These are phyloP conservation scores for Kwoniella shandongensis DNA, from an alignment of 768 basidiomycete species.

Conservation along the genomic window DNA sequence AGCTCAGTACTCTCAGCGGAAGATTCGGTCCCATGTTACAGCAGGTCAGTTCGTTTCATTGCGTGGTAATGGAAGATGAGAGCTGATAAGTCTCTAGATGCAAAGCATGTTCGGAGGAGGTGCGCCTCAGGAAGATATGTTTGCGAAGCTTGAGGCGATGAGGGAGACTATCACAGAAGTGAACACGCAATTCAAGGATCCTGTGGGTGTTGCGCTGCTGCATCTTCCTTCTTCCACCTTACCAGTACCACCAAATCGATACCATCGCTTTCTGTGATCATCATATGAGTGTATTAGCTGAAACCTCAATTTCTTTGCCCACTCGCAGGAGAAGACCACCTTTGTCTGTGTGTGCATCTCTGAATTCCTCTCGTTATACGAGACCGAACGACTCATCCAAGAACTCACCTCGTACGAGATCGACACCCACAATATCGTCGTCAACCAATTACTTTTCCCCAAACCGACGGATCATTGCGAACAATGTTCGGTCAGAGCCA, in stretches of 20 bases:
- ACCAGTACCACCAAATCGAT: no score
- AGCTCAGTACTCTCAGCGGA: constrained; percentile 87
- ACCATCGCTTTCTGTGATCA: no score
- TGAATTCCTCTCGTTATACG: constrained; percentile 95
- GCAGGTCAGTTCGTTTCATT: constrained; percentile 63
- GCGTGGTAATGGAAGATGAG: no score
- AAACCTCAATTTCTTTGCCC: no score
- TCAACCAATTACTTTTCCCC: constrained; percentile 95
- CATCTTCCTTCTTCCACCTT: no score
- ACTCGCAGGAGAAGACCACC: constrained; percentile 93
- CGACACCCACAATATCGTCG: constrained; percentile 97
- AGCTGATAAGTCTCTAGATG: constrained; percentile 71
- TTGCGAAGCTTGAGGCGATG: constrained; percentile 96
- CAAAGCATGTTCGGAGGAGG: constrained; percentile 93
- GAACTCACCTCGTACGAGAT: constrained; percentile 75
- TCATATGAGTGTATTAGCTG: no score
- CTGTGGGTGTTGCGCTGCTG: constrained; percentile 65
- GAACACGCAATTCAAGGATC: constrained; percentile 98
- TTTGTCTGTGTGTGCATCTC: constrained; percentile 99
- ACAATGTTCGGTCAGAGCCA: constrained; percentile 88
- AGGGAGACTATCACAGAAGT: constrained; percentile 95
- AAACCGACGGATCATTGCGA: constrained; percentile 91
- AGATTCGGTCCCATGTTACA: constrained; percentile 96
- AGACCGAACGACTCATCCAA: constrained; percentile 96
- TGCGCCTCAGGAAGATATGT: constrained; percentile 95